phyloP scores from a whole-genome alignment of 371 early-diverging fungal genomes.

The Mucor mucedo region DNA sequence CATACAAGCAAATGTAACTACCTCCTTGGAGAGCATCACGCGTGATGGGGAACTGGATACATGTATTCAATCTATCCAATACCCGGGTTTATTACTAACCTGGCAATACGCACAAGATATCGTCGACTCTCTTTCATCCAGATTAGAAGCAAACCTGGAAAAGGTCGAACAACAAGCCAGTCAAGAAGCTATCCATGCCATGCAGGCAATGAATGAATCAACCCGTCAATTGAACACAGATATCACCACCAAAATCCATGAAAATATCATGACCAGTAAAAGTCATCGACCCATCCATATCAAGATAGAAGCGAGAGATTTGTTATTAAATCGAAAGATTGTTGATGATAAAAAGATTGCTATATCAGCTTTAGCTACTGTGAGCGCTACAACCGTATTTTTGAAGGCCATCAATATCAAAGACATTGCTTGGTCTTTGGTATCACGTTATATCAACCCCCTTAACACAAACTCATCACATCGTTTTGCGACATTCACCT shows the following conservation, averaged over 20 bases:
- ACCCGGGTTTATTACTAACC: constrained; percentile 79
- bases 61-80: constrained; percentile 72
- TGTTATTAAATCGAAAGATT: constrained; percentile 4
- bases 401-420: not conserved
- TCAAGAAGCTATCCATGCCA: constrained; percentile 61
- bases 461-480: not conserved
- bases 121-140: constrained; percentile 64
- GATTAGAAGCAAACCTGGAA: constrained; percentile 46
- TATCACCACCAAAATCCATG: not conserved
- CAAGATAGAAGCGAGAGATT: constrained; percentile 9
- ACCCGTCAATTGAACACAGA: not conserved
- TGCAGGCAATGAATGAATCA: not conserved
- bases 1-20: not conserved
- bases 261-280: not conserved
- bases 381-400: not conserved
- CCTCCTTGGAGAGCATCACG: constrained; percentile 16
- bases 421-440: not conserved
- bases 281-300: constrained; percentile 6
- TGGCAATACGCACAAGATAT: constrained; percentile 88
- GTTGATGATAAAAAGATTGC: constrained; percentile 15
- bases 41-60: constrained; percentile 66
- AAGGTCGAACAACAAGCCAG: constrained; percentile 70
- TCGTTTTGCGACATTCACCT: not conserved
- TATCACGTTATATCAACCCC: constrained; percentile 3
- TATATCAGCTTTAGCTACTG: constrained; percentile 1